phyloP scores from a whole-genome alignment of 1,284 basidiomycete genomes.

The Malassezia caprae region DNA sequence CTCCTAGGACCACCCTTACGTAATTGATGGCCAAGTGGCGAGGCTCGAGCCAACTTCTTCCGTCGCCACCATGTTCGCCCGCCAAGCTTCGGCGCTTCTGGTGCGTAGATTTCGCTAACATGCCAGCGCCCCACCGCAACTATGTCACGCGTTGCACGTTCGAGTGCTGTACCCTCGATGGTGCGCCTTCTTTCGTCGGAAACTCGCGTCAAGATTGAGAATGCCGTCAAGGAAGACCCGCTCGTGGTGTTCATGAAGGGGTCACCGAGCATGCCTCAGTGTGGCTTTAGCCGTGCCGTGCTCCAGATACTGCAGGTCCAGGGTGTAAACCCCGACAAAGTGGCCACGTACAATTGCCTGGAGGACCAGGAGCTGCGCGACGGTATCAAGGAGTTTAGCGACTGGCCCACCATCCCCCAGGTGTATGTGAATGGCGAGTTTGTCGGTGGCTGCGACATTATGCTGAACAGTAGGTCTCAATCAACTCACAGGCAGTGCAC shows the following conservation, averaged over 20 bases:
- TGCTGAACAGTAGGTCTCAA: conserved; percentile 69
- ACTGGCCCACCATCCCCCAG: conserved; percentile 94
- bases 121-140: conserved; percentile 4
- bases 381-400: conserved; percentile 90
- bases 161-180: neutral
- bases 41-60: neutral
- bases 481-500: conserved; percentile 62
- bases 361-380: conserved; percentile 71
- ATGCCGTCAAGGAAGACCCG: conserved; percentile 58
- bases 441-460: conserved; percentile 89
- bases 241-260: conserved; percentile 93
- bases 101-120: conserved; percentile 1
- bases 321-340: conserved; percentile 56
- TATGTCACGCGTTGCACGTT: conserved; percentile 3
- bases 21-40: neutral
- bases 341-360: conserved; percentile 69
- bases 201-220: conserved; percentile 52
- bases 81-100: conserved; percentile 10
- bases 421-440: conserved; percentile 91
- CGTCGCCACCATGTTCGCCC: conserved; percentile 10
- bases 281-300: conserved; percentile 85
- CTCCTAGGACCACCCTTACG: neutral
- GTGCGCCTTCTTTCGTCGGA: conserved; percentile 50
- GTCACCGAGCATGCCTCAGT: conserved; percentile 61
- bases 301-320: conserved; percentile 83